Base-by-base conservation (phyloP, 176 grass and related monocot genomes). In the Phoenix roebelenii region DNA sequence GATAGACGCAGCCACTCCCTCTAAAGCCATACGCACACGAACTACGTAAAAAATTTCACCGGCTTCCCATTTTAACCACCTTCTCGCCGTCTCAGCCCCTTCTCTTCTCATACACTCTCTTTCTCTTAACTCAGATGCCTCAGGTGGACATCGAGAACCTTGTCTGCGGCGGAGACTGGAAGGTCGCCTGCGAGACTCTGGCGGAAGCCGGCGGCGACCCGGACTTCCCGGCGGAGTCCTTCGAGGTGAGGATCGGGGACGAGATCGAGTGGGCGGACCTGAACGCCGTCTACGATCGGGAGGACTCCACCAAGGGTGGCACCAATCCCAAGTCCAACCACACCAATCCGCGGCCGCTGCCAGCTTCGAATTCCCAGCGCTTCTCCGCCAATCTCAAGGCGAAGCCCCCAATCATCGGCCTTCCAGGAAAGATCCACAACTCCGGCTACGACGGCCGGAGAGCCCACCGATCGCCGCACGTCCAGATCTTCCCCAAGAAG, bases 281-380 rank as follows among this genome's bases (percentile, higher is more conserved):
- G 23, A 88, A 80, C 81, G 72, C 79, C 63, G 86, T 90, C 66
- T 98, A 92, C 82, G 88, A 92, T 14, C 84, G 94, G 55, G 94
- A 98, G 61, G 85, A 98, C 76, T 98, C 94, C 48, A 98, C 94
- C 71, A 85, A 82, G 80, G 94, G 84, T 1, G 78, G 81, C 75
- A 98, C 94, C 62, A 98, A 98, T 64, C 93, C 88, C 51, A 98
- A 98, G 72, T 92, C 71, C 5, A 58, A 67, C 55, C 53, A 65
- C 52, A 52, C 83, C 35, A 85, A 91, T 69, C 74, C 77, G 5
- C 7, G 32, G 32, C 6, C 1, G 32, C 32, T 0, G 5, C 7
- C 32, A 9, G 32, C 6, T 9, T 35, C 32, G 32, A 35, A 35
- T 9, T 35, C 32, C 32, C 32, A 35, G 32, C 32, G 5, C 32